These are phyloP conservation scores for Fraxinus sp. DNA, from an alignment of 305 asterid species.

Conservation along the genomic window DNA sequence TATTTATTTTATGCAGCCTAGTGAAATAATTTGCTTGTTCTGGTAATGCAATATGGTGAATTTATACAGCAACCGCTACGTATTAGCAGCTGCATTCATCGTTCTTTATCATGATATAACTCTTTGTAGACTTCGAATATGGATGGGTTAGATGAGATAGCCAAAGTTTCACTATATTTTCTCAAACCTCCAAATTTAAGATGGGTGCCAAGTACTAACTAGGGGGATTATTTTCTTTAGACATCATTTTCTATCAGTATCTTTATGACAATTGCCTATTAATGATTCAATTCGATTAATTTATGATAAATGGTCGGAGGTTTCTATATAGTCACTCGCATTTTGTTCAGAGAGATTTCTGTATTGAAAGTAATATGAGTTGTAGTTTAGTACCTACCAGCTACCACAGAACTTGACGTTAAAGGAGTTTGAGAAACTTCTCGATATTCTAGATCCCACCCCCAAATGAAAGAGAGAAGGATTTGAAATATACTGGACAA, in stretches of 20 bases:
- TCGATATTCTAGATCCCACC: not conserved
- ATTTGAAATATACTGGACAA: not conserved
- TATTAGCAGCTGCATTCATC: not conserved
- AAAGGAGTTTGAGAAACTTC: not conserved
- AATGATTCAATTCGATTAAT: not conserved
- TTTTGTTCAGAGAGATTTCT: not conserved
- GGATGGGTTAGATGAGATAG: not conserved
- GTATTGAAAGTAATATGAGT: not conserved
- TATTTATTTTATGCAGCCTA: not conserved
- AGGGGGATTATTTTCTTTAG: not conserved
- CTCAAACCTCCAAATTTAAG: not conserved
- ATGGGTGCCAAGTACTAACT: not conserved
- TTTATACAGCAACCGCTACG: not conserved
- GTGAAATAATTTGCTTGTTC: constrained; percentile 15
- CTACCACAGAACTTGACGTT: not conserved
- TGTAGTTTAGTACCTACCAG: not conserved
- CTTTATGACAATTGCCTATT: not conserved
- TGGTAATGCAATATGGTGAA: constrained; percentile 1
- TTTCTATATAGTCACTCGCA: not conserved
- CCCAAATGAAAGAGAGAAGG: not conserved
- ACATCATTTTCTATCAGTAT: not conserved
- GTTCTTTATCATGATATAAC: not conserved
- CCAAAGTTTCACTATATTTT: not conserved
- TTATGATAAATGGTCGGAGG: not conserved
- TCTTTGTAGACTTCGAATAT: not conserved